A percentile compares a stretch with the other conserved stretches of the same genome.
These are phyloP conservation scores for Colletotrichum lentis DNA, from an alignment of 2,329 filamentous ascomycete species.

Conservation along the genomic window DNA sequence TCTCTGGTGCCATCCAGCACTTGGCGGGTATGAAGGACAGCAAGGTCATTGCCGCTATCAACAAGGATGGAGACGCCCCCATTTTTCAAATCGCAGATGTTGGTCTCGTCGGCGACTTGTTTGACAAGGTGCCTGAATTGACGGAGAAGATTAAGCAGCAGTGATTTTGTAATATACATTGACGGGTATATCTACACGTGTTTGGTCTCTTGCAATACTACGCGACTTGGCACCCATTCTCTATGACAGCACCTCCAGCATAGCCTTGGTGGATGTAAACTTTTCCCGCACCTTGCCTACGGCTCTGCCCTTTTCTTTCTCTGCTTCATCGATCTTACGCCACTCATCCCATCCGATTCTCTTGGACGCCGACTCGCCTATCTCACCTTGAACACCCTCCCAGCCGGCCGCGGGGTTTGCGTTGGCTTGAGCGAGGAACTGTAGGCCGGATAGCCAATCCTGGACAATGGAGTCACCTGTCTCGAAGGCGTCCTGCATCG, in stretches of 20 bases:
- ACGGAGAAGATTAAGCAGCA: constrained; percentile 85
- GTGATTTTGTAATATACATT: constrained; percentile 14
- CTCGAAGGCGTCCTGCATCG: constrained; percentile 92
- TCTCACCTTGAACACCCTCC: constrained; percentile 75
- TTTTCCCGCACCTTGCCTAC: constrained; percentile 83
- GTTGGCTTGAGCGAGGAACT: constrained; percentile 49
- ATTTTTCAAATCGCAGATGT: constrained; percentile 99
- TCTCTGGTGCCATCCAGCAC: constrained; percentile 97
- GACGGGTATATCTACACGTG: constrained; percentile 12
- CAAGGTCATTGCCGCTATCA: constrained; percentile 98
- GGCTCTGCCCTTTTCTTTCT: constrained; percentile 70
- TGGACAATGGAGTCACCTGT: constrained; percentile 83
- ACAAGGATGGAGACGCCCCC: constrained; percentile 95
- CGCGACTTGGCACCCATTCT: constrained; percentile 43
- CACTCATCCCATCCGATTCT: constrained; percentile 83
- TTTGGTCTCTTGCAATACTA: neutral
- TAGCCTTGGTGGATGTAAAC: constrained; percentile 64
- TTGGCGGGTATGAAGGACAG: constrained; percentile 99
- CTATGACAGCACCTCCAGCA: constrained; percentile 60
- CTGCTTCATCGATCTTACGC: constrained; percentile 80
- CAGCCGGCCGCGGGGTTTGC: constrained; percentile 64
- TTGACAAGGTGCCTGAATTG: constrained; percentile 93
- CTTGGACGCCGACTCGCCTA: constrained; percentile 63
- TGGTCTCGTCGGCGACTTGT: constrained; percentile 92
- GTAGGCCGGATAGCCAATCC: constrained; percentile 69